Evolutionary conservation across 2,329 filamentous ascomycete genomes (phyloP).

Genomic region (Didymella segeticola): DNA sequence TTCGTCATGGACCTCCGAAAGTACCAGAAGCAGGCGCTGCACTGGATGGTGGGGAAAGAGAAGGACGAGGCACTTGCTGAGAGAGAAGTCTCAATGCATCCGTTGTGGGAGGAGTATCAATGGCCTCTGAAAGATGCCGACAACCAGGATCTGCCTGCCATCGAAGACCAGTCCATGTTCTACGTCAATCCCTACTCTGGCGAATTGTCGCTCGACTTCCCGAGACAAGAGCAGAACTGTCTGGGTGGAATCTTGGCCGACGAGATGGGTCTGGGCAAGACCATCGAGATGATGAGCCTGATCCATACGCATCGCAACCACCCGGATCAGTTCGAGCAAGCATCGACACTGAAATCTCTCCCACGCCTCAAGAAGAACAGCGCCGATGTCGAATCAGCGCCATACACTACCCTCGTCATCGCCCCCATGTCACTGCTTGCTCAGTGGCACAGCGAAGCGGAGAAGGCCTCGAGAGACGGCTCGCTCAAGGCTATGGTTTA

Average conservation of each 20-base stretch:
- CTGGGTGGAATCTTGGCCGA: conserved; percentile 92
- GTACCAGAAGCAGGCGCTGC: conserved; percentile 92
- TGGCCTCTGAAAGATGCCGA: conserved; percentile 91
- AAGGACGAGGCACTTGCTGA: conserved; percentile 73
- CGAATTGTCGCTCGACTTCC: conserved; percentile 89
- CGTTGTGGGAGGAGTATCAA: conserved; percentile 92
- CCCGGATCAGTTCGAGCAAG: conserved; percentile 40
- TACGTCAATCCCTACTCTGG: conserved; percentile 98
- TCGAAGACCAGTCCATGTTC: conserved; percentile 74
- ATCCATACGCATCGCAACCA: conserved; percentile 82
- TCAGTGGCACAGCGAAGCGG: conserved; percentile 95
- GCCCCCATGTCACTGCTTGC: conserved; percentile 96
- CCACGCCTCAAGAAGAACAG: conserved; percentile 67
- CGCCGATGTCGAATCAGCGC: conserved; percentile 69
- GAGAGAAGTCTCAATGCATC: conserved; percentile 87
- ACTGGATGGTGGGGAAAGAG: conserved; percentile 98
- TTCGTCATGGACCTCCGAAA: conserved; percentile 85
- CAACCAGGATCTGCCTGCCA: conserved; percentile 72
- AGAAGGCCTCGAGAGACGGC: conserved; percentile 85
- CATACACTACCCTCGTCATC: conserved; percentile 91
- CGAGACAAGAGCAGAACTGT: conserved; percentile 91
- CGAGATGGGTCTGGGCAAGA: conserved; percentile 98
- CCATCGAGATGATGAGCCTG: conserved; percentile 96
- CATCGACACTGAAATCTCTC: conserved; percentile 64
- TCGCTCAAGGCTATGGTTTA: conserved; percentile 87